Base-by-base conservation (phyloP, 306 rosid genomes). In the Luffa aegyptiaca region DNA sequence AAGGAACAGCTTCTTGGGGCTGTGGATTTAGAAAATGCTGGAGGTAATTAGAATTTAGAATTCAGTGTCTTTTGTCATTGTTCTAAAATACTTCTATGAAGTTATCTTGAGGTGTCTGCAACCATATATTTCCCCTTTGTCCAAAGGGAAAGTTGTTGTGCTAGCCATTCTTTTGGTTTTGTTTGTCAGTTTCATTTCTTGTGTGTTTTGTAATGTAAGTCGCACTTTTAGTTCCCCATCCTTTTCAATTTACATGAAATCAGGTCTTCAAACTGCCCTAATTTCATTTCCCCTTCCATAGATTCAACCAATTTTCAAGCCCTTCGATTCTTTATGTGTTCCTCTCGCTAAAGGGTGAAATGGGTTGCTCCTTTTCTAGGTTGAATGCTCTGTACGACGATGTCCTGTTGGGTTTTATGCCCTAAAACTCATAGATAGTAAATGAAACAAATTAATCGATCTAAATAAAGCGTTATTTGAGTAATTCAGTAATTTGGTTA, bases 301-400 rank as follows among this genome's bases (percentile, higher is more conserved):
- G 37, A 33, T 63, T 45, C 65, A 35, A 65, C 65, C 8, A n/a
- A 52, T 49, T 62, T 17, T 48, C 5, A 10, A 42, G 18, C 35
- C 49, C 14, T 68, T 16, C 8, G 10, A 42, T 39, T 46, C 77
- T 69, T 20, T 69, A 80, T 69, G 77, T 36, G 35, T 76, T 82
- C 1, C 20, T 66, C 9, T 63, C 77, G 42, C 53, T 53, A 5
- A 56, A 17, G 41, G 65, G 71, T 44, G 69, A 80, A 83, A 96
- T 96, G 99, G 99, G 99, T 45, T 96, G 99, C 68, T 79, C 99
- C 41, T 93, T 96, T 86, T 96, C 99, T 41, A 98, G 99, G 46
- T 84, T 96, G 80, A 89, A 89, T 80, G 99, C 99, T 57, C 79
- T 96, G 0, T 93, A 93, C 87, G 97, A 91, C 66, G 92, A n/a